A percentile compares a stretch with the other conserved stretches of the same genome.
These are phyloP conservation scores for Barbatosphaeria neglecta DNA, from an alignment of 495 filamentous ascomycete species.

Conservation along the genomic window DNA sequence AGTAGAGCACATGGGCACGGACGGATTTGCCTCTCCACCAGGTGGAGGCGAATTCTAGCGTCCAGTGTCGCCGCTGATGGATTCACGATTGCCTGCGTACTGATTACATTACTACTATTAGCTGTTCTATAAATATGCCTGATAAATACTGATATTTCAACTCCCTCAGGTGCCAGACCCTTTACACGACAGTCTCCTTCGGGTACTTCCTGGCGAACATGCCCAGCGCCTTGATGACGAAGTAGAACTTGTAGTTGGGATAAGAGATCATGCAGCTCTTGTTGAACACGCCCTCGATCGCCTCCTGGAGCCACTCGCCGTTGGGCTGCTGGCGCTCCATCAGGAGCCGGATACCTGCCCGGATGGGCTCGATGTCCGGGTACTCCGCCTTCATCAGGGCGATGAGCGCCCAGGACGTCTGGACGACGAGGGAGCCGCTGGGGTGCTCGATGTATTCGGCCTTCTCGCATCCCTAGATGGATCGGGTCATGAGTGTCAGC, in stretches of 20 bases:
- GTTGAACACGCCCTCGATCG: constrained; percentile 96
- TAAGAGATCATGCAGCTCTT: constrained; percentile 99
- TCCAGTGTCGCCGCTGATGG: too few relatives aligned
- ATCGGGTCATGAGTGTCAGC: constrained; percentile 3
- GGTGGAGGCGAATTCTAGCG: too few relatives aligned
- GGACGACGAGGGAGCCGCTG: constrained; percentile 68
- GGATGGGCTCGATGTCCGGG: constrained; percentile 61
- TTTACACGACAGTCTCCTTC: constrained; percentile 39
- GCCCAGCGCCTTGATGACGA: constrained; percentile 86
- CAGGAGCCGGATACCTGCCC: constrained; percentile 65
- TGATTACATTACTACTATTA: constrained; percentile 4
- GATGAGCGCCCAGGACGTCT: constrained; percentile 86
- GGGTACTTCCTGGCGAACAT: constrained; percentile 73
- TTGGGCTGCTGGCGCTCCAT: constrained; percentile 76
- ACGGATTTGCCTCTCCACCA: too few relatives aligned
- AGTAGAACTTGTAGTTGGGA: constrained; percentile 97
- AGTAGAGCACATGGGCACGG: too few relatives aligned
- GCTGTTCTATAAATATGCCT: background rate
- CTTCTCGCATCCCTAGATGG: constrained; percentile 41
- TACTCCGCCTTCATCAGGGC: constrained; percentile 76
- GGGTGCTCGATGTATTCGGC: constrained; percentile 38
- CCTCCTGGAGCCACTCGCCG: constrained; percentile 91
- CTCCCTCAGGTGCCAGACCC: too few relatives aligned
- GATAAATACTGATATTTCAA: background rate
- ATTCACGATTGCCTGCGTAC: too few relatives aligned